Evolutionary conservation across 176 grass and related monocot species (phyloP).

Genomic region (Elymus sibiricus): DNA sequence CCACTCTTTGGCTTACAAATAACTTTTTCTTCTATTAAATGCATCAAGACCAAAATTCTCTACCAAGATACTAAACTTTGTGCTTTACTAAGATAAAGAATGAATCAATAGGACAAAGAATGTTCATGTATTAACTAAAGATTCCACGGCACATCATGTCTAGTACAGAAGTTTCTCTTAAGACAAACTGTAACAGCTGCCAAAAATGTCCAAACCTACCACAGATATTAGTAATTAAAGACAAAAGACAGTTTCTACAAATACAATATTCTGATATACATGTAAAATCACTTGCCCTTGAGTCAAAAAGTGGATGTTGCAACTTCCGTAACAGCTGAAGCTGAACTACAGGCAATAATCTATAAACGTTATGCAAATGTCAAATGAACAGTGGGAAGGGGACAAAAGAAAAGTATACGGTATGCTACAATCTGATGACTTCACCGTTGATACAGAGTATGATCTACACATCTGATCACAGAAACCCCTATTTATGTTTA

Average conservation of each 20-base stretch:
- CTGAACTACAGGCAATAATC: not conserved
- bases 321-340: not conserved
- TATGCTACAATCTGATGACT: not conserved
- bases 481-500: not conserved
- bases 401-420: not conserved
- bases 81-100: slow-evolving; percentile 21
- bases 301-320: not conserved
- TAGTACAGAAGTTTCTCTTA: not conserved
- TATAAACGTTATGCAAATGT: not conserved
- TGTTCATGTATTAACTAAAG: not conserved
- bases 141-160: not conserved
- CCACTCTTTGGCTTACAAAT: not conserved
- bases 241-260: not conserved
- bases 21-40: not conserved
- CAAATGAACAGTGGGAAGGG: not conserved
- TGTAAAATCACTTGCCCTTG: not conserved
- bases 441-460: not conserved
- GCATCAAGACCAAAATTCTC: not conserved
- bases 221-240: not conserved
- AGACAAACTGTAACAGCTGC: too few relatives aligned
- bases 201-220: too few relatives aligned
- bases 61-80: not conserved
- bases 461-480: not conserved
- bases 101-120: too few relatives aligned
- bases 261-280: not conserved